These are phyloP conservation scores for Russula dissimulans DNA, from an alignment of 768 basidiomycete species.

Conservation along the genomic window DNA sequence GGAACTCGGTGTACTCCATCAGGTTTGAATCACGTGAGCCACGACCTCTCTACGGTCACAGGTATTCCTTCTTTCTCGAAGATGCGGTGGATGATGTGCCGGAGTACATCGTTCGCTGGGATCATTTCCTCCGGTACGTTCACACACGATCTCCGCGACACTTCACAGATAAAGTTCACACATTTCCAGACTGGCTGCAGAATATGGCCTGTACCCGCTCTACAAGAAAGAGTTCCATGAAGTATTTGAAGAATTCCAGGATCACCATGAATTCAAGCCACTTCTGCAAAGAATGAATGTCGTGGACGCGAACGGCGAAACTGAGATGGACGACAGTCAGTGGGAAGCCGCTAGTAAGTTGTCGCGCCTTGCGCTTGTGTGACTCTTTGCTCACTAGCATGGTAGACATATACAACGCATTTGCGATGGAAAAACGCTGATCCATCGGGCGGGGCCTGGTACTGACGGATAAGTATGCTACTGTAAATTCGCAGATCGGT, in stretches of 20 bases:
- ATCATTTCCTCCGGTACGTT: conserved; percentile 74
- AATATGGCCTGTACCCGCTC: conserved; percentile 62
- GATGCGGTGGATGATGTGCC: conserved; percentile 98
- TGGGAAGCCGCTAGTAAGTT: conserved; percentile 98
- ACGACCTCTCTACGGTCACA: conserved; percentile 71
- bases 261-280: conserved; percentile 71
- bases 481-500: conserved; percentile 2
- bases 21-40: conserved; percentile 66
- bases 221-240: conserved; percentile 90
- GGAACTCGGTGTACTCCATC: conserved; percentile 86
- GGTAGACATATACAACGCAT: conserved; percentile 86
- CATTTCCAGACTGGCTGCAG: conserved; percentile 59
- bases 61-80: conserved; percentile 86
- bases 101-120: conserved; percentile 96
- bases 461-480: not conserved
- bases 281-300: conserved; percentile 89
- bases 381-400: conserved; percentile 3
- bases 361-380: not conserved
- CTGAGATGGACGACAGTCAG: conserved; percentile 88
- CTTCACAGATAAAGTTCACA: not conserved
- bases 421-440: conserved; percentile 73
- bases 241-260: conserved; percentile 73
- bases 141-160: conserved; percentile 1
- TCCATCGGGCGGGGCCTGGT: not conserved
- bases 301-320: conserved; percentile 75